Conservation (phyloP, 2,329 filamentous ascomycete species). For the Colletotrichum tamarilloi region DNA sequence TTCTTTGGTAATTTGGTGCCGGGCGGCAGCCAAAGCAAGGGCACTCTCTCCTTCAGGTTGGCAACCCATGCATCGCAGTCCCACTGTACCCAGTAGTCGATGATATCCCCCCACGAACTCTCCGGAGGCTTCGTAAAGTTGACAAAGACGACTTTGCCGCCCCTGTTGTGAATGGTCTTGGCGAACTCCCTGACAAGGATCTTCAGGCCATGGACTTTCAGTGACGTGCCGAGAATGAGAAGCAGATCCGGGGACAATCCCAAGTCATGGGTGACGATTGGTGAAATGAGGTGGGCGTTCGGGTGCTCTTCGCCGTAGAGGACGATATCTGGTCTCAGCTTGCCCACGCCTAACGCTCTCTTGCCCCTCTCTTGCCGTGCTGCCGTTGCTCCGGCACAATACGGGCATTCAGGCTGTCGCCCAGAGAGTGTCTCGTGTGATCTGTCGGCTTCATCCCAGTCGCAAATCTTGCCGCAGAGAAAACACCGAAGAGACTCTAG, state of each 20-base stretch:
- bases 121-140: conserved; percentile 79
- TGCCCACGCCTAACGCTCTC: conserved; percentile 73
- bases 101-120: conserved; percentile 77
- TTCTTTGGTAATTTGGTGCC: conserved; percentile 53
- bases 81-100: conserved; percentile 81
- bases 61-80: conserved; percentile 80
- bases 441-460: conserved; percentile 69
- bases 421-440: conserved; percentile 70
- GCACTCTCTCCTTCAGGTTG: conserved; percentile 69
- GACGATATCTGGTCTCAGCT: conserved; percentile 78
- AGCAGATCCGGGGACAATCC: conserved; percentile 73
- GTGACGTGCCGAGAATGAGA: conserved; percentile 76
- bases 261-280: conserved; percentile 76
- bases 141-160: conserved; percentile 77
- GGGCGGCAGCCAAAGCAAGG: conserved; percentile 68
- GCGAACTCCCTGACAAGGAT: conserved; percentile 78
- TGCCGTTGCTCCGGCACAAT: conserved; percentile 71
- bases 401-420: conserved; percentile 74
- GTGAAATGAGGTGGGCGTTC: conserved; percentile 73
- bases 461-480: conserved; percentile 65
- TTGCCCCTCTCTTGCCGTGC: conserved; percentile 74
- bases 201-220: conserved; percentile 78
- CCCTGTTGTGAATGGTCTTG: conserved; percentile 74
- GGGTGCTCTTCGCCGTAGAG: conserved; percentile 81
- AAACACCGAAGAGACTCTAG: conserved; percentile 73